Evolutionary conservation across 2,329 filamentous ascomycete genomes (phyloP), one percentile per base, ranked within the genome.

Genomic region (Fusarium pseudograminearum): DNA sequence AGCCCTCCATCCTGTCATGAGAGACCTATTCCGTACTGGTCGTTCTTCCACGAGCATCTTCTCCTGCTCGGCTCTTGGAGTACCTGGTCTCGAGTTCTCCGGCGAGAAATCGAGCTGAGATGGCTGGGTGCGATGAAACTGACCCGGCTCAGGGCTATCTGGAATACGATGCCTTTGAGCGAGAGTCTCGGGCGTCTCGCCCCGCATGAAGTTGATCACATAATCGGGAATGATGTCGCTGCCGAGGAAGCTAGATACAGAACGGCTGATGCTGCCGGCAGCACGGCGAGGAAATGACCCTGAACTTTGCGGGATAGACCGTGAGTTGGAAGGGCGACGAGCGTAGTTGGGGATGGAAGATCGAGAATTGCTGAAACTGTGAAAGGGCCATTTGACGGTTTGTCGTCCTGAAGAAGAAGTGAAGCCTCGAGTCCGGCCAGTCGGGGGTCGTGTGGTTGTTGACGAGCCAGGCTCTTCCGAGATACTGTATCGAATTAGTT

Each of bases 181-280:
- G 22, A 87, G 72, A 31, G 81, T 82, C 74, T 87, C 85, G 16
- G 85, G 85, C 3, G 85, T 87, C 76, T 87, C 85, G 46, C 85
- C 85, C 41, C 85, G 82, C 65, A 87, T 80, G 73, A 84, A 87
- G 74, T 86, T 84, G 65, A 85, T 79, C 41, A 87, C 83, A 68
- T 87, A 87, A 75, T 87, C 85, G 11, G 85, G 85, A 18, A 87
- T 81, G 33, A 87, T 79, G 56, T 83, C 81, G 57, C 78, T 78
- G 58, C 82, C 79, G 30, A 82, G 77, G 26, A 77, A 67, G 55
- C 71, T 76, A 20, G 76, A 76, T 26, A 76, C 74, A 33, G 76
- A 75, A 33, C 73, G 72, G 51, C 70, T 73, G 61, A 76, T 74
- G 56, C 73, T 73, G 55, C 74, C 72, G 41, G 73, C 72, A 48